These are phyloP conservation scores for Xylariaceae sp. DNA, from an alignment of 2,329 filamentous ascomycete genomes.

Conservation along the genomic window DNA sequence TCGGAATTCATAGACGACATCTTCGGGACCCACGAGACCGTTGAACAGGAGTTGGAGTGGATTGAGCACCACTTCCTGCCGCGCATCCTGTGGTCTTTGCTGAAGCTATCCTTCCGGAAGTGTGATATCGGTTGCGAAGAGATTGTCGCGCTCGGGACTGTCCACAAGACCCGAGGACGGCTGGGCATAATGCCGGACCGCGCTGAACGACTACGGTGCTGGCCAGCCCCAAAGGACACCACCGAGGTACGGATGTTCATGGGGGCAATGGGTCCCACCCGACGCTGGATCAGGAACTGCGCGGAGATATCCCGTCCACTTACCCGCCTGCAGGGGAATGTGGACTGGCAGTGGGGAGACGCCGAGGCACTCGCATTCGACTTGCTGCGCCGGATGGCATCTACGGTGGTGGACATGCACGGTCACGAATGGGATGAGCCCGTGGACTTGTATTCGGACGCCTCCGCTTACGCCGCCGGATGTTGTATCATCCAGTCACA, in stretches of 20 bases:
- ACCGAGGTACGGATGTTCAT: background rate
- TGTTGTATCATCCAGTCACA: background rate
- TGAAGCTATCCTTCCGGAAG: background rate
- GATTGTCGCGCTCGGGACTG: background rate
- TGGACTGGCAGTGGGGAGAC: background rate
- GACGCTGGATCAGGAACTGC: background rate
- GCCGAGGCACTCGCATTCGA: background rate
- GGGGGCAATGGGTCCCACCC: background rate
- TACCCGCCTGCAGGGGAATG: background rate
- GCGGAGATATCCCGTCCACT: background rate
- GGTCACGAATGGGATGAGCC: background rate
- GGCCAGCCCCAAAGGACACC: background rate
- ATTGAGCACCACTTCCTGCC: background rate
- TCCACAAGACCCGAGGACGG: background rate
- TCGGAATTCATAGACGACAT: background rate
- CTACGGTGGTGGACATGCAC: background rate
- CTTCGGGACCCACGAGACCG: background rate
- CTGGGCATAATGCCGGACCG: background rate
- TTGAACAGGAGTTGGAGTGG: background rate
- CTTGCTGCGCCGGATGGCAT: background rate
- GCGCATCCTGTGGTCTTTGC: background rate
- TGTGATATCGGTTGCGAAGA: background rate
- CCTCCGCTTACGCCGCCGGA: background rate
- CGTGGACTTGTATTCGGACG: background rate
- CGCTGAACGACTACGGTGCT: background rate